Conservation (phyloP, 257 asterid species). For the Fraxinus pennsylvanica region DNA sequence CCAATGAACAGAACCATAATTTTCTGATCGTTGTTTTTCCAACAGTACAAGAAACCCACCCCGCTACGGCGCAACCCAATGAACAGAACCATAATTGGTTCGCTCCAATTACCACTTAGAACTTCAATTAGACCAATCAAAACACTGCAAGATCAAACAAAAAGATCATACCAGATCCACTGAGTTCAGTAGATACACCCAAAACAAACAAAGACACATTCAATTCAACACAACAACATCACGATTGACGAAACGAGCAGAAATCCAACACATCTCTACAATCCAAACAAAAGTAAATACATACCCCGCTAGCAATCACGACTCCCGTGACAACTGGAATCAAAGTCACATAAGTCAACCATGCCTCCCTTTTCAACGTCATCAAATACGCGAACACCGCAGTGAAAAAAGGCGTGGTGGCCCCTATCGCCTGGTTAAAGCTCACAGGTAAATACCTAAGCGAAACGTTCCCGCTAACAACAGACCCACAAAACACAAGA, state of each 20-base stretch:
- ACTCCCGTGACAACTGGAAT: slow-evolving; percentile 81
- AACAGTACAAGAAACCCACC: background rate
- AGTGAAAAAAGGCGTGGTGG: slow-evolving; percentile 85
- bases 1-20: background rate
- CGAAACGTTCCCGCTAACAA: slow-evolving; percentile 81
- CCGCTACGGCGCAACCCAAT: slow-evolving; percentile 1
- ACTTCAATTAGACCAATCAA: slow-evolving; percentile 15
- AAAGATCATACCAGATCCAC: background rate
- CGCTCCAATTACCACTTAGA: background rate
- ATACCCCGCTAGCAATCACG: slow-evolving; percentile 82
- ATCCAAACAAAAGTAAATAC: slow-evolving; percentile 13
- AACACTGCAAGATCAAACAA: slow-evolving; percentile 4
- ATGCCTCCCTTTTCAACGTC: slow-evolving; percentile 72
- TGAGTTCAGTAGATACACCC: background rate
- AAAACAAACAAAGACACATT: background rate
- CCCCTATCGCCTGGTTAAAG: slow-evolving; percentile 88
- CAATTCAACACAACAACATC: slow-evolving; percentile 12
- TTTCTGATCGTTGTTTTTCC: background rate
- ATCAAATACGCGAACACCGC: slow-evolving; percentile 78
- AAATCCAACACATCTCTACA: background rate
- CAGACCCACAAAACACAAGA: slow-evolving; percentile 74
- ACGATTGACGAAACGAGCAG: background rate
- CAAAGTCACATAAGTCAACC: slow-evolving; percentile 73
- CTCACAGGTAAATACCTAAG: slow-evolving; percentile 83
- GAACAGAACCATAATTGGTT: slow-evolving; percentile 1